A percentile compares a stretch with the other conserved stretches of the same genome.
These are phyloP conservation scores for Metschnikowia cerradonensis DNA, from an alignment of 805 yeast genomes.

Conservation along the genomic window DNA sequence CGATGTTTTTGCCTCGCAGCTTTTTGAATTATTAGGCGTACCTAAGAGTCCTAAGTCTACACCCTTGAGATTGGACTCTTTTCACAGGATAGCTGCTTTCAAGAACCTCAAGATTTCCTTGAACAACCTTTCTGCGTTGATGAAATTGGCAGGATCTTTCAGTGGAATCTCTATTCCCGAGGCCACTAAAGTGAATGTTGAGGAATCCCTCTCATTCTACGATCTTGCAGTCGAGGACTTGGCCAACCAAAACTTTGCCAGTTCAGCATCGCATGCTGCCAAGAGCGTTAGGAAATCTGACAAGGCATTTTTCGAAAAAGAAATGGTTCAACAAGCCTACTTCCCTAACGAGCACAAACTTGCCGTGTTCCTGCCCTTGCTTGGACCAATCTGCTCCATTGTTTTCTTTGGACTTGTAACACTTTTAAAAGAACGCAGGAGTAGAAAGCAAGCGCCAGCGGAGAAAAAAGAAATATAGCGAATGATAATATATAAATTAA, in stretches of 20 bases:
- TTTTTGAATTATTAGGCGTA: constrained; percentile 69
- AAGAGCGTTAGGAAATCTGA: constrained; percentile 59
- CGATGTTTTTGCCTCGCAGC: constrained; percentile 69
- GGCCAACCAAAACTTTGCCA: constrained; percentile 26
- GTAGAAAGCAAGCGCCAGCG: constrained; percentile 18
- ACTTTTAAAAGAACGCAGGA: constrained; percentile 41
- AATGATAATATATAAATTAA: constrained; percentile 5
- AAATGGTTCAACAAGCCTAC: constrained; percentile 91
- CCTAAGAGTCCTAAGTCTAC: constrained; percentile 57
- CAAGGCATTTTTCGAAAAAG: constrained; percentile 85
- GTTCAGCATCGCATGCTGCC: constrained; percentile 38
- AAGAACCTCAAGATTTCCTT: constrained; percentile 59
- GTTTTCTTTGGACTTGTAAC: constrained; percentile 49
- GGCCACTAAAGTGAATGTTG: constrained; percentile 57
- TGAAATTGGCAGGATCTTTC: constrained; percentile 63
- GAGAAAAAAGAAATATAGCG: constrained; percentile 1
- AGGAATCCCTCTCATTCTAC: constrained; percentile 44
- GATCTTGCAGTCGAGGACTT: constrained; percentile 30
- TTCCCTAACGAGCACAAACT: constrained; percentile 94
- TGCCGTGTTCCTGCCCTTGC: constrained; percentile 86
- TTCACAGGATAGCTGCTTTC: constrained; percentile 55
- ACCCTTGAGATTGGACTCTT: constrained; percentile 57
- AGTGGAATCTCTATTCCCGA: constrained; percentile 82
- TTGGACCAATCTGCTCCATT: constrained; percentile 82
- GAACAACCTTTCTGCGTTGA: constrained; percentile 68